Evolutionary conservation across 257 asterid genomes (phyloP).

Genomic region (Jasminum sambac): DNA sequence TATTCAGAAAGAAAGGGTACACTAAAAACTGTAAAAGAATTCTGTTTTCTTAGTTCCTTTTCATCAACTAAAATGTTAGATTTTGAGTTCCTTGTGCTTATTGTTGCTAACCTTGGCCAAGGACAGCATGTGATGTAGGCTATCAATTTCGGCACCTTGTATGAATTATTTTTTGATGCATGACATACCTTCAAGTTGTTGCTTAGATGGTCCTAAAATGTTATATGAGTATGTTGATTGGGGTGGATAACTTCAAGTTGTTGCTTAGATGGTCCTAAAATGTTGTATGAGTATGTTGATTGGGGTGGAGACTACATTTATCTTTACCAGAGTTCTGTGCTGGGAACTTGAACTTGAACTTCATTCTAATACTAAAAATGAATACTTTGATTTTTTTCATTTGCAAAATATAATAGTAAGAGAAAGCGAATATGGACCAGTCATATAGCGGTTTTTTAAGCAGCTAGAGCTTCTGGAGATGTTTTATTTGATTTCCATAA

Average conservation of each 20-base stretch:
- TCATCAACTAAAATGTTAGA: conserved; percentile 14
- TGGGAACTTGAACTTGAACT: conserved; percentile 13
- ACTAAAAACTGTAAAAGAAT: conserved; percentile 1
- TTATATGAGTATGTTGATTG: background rate
- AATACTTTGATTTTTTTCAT: background rate
- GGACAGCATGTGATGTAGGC: conserved; percentile 16
- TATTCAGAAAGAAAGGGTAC: conserved; percentile 16
- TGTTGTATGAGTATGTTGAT: background rate
- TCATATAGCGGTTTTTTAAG: background rate
- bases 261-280: conserved; percentile 12
- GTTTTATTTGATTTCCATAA: background rate
- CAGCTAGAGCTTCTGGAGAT: conserved; percentile 6
- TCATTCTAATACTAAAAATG: background rate
- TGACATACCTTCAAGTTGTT: conserved; percentile 12
- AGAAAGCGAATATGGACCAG: background rate
- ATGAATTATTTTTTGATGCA: conserved; percentile 18
- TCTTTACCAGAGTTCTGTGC: conserved; percentile 13
- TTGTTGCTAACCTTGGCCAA: conserved; percentile 15
- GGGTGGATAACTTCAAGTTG: conserved; percentile 11
- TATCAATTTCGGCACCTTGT: conserved; percentile 3
- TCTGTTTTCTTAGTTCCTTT: conserved; percentile 6
- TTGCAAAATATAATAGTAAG: conserved; percentile 15
- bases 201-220: conserved; percentile 7
- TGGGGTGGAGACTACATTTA: conserved; percentile 6
- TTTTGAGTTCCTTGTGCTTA: conserved; percentile 17